phyloP scores from a whole-genome alignment of 2,329 filamentous ascomycete species.

The Aspergillus sp. region DNA sequence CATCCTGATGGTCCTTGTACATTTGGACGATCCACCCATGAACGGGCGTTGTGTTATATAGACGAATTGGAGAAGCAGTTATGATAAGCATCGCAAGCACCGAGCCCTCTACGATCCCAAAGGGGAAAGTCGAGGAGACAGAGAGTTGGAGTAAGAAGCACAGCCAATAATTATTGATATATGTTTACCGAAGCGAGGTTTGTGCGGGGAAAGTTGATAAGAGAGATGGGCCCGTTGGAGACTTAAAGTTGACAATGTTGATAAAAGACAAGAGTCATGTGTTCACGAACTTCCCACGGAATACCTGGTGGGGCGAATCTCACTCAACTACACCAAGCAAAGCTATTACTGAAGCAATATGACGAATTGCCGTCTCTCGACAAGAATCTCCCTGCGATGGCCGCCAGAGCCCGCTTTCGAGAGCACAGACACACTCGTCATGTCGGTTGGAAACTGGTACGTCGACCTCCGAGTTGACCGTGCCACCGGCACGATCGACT shows the following conservation, averaged over 20 bases:
- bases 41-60: neutral
- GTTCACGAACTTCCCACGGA: neutral
- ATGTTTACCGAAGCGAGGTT: neutral
- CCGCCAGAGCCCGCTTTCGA: slow-evolving; percentile 41
- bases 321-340: neutral
- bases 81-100: neutral
- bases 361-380: slow-evolving; percentile 30
- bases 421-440: slow-evolving; percentile 45
- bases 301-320: neutral
- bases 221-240: neutral
- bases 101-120: neutral
- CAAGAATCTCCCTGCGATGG: slow-evolving; percentile 46
- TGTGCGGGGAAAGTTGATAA: slow-evolving; percentile 6
- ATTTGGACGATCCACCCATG: neutral
- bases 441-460: slow-evolving; percentile 45
- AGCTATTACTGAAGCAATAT: neutral
- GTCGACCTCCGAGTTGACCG: slow-evolving; percentile 45
- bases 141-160: slow-evolving; percentile 1
- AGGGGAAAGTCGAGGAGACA: neutral
- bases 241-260: neutral
- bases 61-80: neutral
- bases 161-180: neutral
- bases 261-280: neutral
- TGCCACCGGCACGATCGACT: slow-evolving; percentile 37
- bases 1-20: neutral